Base-by-base conservation (phyloP, 2,329 filamentous ascomycete genomes). In the Xenoacremonium recifei region DNA sequence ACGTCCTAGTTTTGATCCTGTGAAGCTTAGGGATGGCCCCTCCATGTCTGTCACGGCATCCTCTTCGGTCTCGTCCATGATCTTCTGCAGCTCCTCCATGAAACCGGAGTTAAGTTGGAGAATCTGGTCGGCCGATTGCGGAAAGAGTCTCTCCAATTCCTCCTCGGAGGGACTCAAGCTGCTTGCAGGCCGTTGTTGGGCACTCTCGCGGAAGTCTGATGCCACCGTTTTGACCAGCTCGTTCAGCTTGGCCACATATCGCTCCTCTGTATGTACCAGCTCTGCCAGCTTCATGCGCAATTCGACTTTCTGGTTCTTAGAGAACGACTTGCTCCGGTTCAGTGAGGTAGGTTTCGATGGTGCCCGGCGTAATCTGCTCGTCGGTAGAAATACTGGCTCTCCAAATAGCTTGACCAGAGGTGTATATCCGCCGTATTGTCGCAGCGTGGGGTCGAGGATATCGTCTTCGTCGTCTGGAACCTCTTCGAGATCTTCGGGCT, bases 211-310 rank as follows among this genome's bases (percentile, higher is more conserved):
- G 56, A 95, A 91, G 48, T 95, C 87, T 40, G 82, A 80, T 19
- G 89, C 89, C 21, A 96, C 82, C 45, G 85, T 81, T 49, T 87
- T 82, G 31, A 96, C 86, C 46, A 99, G 69, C 52, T 93, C 87
- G 48, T 87, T 81, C 42, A 99, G 69, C 64, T 97, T 96, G 55
- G 79, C 77, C 31, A 99, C 89, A 65, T 97, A 99, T 63, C 89
- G 85, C 61, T 93, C 89, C 64, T 99, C 93, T 0, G 93, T 99
- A 57, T 95, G 88, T 23, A 96, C 80, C 45, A 97, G 70, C 64
- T 99, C 93, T 45, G 81, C 84, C 75, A 99, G 84, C 64, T 96
- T 92, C 65, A 91, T 85, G 30, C 91, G 82, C 52, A 96, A 71
- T 39, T 87, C 86, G 53, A 90, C 78, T 60, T 95, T 95, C 59